phyloP scores from a whole-genome alignment of 169 alveolate species.

The Cyclospora cayetanensis region DNA sequence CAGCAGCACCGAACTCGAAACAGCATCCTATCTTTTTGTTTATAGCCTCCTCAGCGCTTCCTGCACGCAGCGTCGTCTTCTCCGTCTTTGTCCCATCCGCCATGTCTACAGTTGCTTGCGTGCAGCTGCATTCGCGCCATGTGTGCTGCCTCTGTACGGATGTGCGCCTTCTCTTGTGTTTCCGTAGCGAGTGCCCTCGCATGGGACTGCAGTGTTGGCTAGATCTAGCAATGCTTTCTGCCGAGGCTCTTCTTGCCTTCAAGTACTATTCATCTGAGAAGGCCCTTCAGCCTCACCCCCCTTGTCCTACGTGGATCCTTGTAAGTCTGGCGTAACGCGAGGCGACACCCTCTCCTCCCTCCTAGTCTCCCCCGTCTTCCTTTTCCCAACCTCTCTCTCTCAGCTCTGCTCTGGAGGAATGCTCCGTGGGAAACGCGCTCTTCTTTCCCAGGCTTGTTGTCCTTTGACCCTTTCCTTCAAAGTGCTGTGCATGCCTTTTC shows the following conservation, averaged over 20 bases:
- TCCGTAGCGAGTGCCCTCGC: constrained; percentile 43
- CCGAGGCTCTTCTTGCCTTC: constrained; percentile 28
- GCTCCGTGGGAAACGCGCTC: neutral
- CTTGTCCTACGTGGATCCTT: constrained; percentile 57
- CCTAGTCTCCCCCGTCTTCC: neutral
- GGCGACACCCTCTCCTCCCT: neutral
- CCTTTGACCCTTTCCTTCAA: too few relatives aligned
- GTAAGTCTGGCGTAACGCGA: neutral
- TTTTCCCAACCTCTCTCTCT: neutral
- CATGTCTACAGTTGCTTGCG: neutral
- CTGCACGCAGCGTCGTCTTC: too few relatives aligned
- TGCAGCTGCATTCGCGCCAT: neutral
- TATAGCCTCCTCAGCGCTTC: neutral
- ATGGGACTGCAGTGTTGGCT: constrained; percentile 69
- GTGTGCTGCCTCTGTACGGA: too few relatives aligned
- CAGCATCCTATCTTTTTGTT: neutral
- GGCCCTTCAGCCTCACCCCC: constrained; percentile 46
- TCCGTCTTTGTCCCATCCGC: neutral
- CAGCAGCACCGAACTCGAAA: too few relatives aligned
- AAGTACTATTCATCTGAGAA: neutral
- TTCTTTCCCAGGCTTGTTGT: neutral
- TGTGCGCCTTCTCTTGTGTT: neutral
- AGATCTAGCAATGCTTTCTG: constrained; percentile 31
- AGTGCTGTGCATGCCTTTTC: too few relatives aligned
- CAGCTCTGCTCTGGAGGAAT: neutral